Evolutionary conservation across 805 yeast species (phyloP), one percentile per base, ranked within the genome.

Genomic region (Debaryomyces castellii): DNA sequence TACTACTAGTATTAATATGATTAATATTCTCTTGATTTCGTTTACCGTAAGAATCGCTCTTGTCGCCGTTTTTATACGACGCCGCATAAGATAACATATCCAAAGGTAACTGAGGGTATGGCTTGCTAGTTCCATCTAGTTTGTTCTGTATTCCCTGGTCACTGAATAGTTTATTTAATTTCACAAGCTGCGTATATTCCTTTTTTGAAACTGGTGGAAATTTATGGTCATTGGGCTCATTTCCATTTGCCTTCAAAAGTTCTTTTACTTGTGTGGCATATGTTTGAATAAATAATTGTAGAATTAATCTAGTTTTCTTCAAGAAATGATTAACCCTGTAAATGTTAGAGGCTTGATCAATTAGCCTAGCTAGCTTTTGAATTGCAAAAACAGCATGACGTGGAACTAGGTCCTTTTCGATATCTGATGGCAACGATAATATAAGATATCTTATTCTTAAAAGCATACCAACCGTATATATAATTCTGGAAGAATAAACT

Each of bases 401-500:
- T 0, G 87, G 82, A 10, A 79, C 74, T 44, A 71, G 63, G 20
- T 72, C 74, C 39, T 71, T 69, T 25, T 71, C 77, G 21, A 69
- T 62, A 35, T 58, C 61, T 22, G 73, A 63, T 1, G 85, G 83
- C 5, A 81, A 64, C 10, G 82, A 72, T 10, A 83, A 59, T n/a
- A 78, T 73, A 38, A 80, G 63, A 59, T 76, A 82, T 27, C 88
- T 63, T 36, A 82, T 60, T 44, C 85, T 71, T 44, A 83, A 62
- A 22, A 83, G 65, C 74, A 82, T 76, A 6, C 89, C 89, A 0
- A 83, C 80, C 0, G 85, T 80, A 55, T 82, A 83, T n/a, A 82
- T 73, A 30, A 82, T 67, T 51, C 88, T 68, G 2, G 85, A 69
- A 25, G 76, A 73, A 50, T 77, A 80, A 45, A 79, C 74, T 36